Conservation (phyloP, 805 yeast genomes). For the Suhomyces sp. region DNA sequence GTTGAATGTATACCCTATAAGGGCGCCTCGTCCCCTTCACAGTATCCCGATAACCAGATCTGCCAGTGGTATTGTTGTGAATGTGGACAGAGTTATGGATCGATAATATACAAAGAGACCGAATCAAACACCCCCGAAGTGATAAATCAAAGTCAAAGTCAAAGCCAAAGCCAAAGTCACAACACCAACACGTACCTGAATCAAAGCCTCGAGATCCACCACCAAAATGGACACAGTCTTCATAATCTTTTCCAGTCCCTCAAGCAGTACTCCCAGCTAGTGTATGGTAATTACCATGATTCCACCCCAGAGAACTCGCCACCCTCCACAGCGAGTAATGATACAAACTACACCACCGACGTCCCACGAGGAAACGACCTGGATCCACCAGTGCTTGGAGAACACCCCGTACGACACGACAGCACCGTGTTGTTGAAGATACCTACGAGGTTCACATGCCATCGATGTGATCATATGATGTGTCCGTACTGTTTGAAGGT, state of each 20-base stretch:
- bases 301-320: too few relatives aligned
- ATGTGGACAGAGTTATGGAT: slow-evolving; percentile 40
- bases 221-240: too few relatives aligned
- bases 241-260: slow-evolving; percentile 13
- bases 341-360: slow-evolving; percentile 3
- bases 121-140: neutral
- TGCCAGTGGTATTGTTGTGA: slow-evolving; percentile 46
- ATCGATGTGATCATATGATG: slow-evolving; percentile 43
- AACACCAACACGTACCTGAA: too few relatives aligned
- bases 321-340: neutral
- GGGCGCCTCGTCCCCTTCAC: too few relatives aligned
- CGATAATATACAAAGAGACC: slow-evolving; percentile 16
- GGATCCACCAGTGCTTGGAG: neutral
- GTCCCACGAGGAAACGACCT: neutral
- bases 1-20: slow-evolving; percentile 3
- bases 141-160: too few relatives aligned
- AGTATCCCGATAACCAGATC: slow-evolving; percentile 22
- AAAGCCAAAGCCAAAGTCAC: too few relatives aligned
- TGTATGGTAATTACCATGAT: slow-evolving; percentile 13
- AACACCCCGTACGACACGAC: neutral
- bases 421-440: slow-evolving; percentile 22
- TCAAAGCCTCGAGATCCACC: too few relatives aligned
- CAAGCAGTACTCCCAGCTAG: slow-evolving; percentile 26
- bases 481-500: slow-evolving; percentile 42
- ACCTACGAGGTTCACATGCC: slow-evolving; percentile 38